Conservation (phyloP, 441 rosid species). For the Capsella rubella region DNA sequence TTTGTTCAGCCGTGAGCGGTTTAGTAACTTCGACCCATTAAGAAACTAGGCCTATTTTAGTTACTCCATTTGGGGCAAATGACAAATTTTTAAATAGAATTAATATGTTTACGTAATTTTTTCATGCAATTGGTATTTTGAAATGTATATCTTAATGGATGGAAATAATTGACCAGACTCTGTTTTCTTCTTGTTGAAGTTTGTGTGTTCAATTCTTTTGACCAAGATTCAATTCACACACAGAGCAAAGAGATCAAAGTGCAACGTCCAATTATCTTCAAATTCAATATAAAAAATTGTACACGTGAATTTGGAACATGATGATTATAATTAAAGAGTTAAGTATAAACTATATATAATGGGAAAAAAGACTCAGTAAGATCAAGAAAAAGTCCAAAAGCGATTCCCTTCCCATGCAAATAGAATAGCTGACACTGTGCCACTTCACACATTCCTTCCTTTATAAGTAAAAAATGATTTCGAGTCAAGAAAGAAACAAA, state of each 20-base stretch:
- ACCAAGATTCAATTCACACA: constrained; percentile 31
- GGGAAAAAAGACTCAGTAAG: not conserved
- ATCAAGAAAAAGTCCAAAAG: constrained; percentile 4
- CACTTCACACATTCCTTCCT: constrained; percentile 26
- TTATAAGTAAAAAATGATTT: not conserved
- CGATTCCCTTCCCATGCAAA: constrained; percentile 38
- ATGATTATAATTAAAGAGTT: not conserved
- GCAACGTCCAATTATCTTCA: not conserved
- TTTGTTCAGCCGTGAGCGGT: not conserved
- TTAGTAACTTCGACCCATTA: not conserved
- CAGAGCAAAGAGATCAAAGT: not conserved
- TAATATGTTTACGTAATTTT: not conserved
- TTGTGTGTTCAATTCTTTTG: constrained; percentile 14
- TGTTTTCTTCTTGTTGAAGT: not conserved
- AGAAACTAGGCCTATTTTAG: constrained; percentile 6
- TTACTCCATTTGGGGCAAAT: constrained; percentile 6
- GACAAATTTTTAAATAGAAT: not conserved
- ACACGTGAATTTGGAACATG: constrained; percentile 22
- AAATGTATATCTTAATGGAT: constrained; percentile 8
- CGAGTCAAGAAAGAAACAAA: not conserved
- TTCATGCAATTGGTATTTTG: not conserved
- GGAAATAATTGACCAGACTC: constrained; percentile 17
- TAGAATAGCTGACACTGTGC: constrained; percentile 1
- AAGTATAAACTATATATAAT: no score
- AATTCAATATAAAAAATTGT: not conserved